Conservation (phyloP, 805 yeast species). For the Kodamaea hsintzibuensis region DNA sequence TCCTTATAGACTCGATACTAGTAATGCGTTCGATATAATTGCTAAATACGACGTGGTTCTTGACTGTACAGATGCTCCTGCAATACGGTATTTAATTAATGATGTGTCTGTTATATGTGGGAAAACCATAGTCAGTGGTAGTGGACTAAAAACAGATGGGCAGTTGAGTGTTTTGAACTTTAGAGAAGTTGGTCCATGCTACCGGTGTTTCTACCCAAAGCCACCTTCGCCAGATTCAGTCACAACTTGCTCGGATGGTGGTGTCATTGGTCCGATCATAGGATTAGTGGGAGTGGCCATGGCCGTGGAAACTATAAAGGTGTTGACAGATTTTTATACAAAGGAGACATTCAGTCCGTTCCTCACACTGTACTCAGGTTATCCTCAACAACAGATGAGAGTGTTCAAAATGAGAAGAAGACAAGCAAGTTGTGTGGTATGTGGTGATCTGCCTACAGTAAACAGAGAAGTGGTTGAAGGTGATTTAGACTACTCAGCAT, state of each 20-base stretch:
- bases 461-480: conserved; percentile 50
- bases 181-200: conserved; percentile 76
- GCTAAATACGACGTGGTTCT: conserved; percentile 70
- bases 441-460: conserved; percentile 57
- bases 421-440: conserved; percentile 59
- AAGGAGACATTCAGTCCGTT: conserved; percentile 62
- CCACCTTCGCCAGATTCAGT: conserved; percentile 88
- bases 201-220: conserved; percentile 86
- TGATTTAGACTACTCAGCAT: conserved; percentile 61
- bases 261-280: conserved; percentile 94
- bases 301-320: conserved; percentile 84
- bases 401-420: conserved; percentile 78
- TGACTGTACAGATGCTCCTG: conserved; percentile 95
- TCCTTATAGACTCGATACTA: conserved; percentile 49
- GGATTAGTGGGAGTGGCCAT: conserved; percentile 87
- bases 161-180: conserved; percentile 79
- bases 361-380: conserved; percentile 66
- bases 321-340: conserved; percentile 57
- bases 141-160: conserved; percentile 90
- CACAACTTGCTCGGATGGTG: conserved; percentile 88
- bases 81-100: conserved; percentile 79
- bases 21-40: conserved; percentile 65
- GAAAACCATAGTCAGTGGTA: conserved; percentile 82
- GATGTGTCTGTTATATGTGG: conserved; percentile 74
- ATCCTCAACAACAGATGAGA: conserved; percentile 64